phyloP scores from a whole-genome alignment of 441 rosid species.

The Theobroma grandiflorum region DNA sequence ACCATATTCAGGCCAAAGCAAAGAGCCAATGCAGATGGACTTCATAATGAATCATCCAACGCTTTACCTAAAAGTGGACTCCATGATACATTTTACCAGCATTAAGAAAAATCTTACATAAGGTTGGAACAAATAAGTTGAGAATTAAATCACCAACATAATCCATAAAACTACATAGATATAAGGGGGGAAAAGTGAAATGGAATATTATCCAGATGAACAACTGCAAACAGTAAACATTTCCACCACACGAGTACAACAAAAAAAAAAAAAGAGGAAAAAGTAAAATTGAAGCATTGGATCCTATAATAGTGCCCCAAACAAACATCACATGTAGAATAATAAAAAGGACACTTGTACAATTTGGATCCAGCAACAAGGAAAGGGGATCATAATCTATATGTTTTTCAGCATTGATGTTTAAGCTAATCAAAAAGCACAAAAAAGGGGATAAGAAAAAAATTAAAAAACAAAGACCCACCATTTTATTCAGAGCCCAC shows the following conservation, averaged over 20 bases:
- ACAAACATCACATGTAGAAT: slow-evolving; percentile 19
- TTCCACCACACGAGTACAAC: not conserved
- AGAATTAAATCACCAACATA: slow-evolving; percentile 3
- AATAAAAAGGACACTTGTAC: slow-evolving; percentile 2
- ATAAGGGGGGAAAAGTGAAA: not conserved
- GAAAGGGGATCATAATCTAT: slow-evolving; percentile 24
- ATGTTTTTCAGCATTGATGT: not conserved
- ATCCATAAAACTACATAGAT: not conserved
- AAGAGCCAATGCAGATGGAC: not conserved
- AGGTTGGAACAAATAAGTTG: not conserved
- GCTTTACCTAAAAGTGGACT: slow-evolving; percentile 20
- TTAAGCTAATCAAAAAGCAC: slow-evolving; percentile 4
- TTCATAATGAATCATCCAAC: not conserved
- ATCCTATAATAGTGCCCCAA: slow-evolving; percentile 14
- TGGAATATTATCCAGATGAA: slow-evolving; percentile 5
- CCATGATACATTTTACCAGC: slow-evolving; percentile 23
- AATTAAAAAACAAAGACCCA: slow-evolving; percentile 13
- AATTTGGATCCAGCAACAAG: slow-evolving; percentile 25
- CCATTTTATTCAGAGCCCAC: slow-evolving; percentile 28
- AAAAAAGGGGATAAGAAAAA: not conserved
- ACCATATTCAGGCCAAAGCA: not conserved
- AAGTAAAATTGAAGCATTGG: slow-evolving; percentile 15
- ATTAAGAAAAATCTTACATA: slow-evolving; percentile 2
- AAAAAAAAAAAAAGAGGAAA: not conserved
- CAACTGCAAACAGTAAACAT: slow-evolving; percentile 26